Base-by-base conservation (phyloP, 176 grass and related monocot species). In the Poa pratensis region DNA sequence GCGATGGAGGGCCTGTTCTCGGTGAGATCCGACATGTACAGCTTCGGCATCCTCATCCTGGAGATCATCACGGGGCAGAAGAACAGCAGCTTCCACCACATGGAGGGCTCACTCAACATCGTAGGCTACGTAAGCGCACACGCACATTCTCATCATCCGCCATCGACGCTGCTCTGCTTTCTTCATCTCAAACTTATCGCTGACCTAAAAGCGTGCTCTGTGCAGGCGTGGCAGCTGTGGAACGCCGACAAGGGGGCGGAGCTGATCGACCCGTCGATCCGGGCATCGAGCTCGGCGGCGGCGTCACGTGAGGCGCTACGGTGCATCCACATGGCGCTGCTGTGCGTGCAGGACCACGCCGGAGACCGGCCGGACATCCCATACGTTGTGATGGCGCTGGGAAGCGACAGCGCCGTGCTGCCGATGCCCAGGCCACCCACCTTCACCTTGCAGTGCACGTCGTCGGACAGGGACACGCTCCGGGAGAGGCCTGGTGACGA, bases 301-400 rank as follows among this genome's bases (percentile, higher is more conserved):
- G 72, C 72, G 72, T 19, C 26, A 3, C 14, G 46, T 3, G 85
- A 91, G 69, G 89, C 80, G 65, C 46, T 86, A 0, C 82, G 85
- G 73, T 95, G 92, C 89, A 42, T 91, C 37, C 89, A 88, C 16
- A 60, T 95, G 46, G 95, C 84, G 43, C 82, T 97, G 48, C 64
- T 97, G 60, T 97, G 95, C 81, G 92, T 97, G 82, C 92, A 97
- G 78, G 92, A 97, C 83, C 84, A 90, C 82, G 89, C 91, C 12
- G 83, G 51, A 42, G 95, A 97, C 66, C 82, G 95, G 52, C 95
- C 95, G 3, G 89, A 90, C 46, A 87, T 97, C 28, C 57, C 84
- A 1, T 86, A 82, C 52, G 89, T 95, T 5, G 82, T 95, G 48
- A 30, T 84, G 77, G 87, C 94, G 83, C 75, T 95, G n/a, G 88